Conservation (phyloP, 1,284 basidiomycete species). For the Caloboletus inedulis region DNA sequence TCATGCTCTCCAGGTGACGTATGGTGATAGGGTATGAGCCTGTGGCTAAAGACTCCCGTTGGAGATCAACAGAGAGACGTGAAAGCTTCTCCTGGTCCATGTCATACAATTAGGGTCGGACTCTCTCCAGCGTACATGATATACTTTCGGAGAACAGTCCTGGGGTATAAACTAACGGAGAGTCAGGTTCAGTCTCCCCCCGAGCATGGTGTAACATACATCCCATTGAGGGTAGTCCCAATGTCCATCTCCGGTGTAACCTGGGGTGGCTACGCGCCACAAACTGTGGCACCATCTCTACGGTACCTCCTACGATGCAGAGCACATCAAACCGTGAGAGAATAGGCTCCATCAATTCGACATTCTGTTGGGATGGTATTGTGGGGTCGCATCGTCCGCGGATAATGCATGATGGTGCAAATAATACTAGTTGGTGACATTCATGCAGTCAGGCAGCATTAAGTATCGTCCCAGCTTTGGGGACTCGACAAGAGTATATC, state of each 20-base stretch:
- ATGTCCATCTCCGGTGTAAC: conserved; percentile 85
- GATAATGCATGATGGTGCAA: no score
- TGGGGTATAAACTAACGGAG: conserved; percentile 84
- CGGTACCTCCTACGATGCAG: conserved; percentile 96
- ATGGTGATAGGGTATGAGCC: conserved; percentile 98
- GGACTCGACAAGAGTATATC: neutral
- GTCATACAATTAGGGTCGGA: conserved; percentile 90
- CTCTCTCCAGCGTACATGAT: conserved; percentile 98
- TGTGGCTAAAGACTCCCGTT: conserved; percentile 93
- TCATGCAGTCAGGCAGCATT: neutral
- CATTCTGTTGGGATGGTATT: conserved; percentile 97
- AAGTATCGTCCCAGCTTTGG: neutral
- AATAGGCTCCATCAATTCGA: conserved; percentile 98
- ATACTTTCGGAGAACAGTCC: conserved; percentile 95
- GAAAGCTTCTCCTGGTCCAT: conserved; percentile 96
- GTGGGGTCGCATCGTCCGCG: conserved; percentile 97
- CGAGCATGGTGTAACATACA: conserved; percentile 49
- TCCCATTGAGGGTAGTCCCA: conserved; percentile 88
- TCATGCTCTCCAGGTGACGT: conserved; percentile 98
- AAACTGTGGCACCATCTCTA: conserved; percentile 94
- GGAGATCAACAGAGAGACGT: conserved; percentile 93
- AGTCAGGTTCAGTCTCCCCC: conserved; percentile 12
- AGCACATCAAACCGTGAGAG: conserved; percentile 98
- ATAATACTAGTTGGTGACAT: neutral
- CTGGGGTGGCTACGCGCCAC: conserved; percentile 95